Evolutionary conservation across 2,329 filamentous ascomycete species (phyloP).

Genomic region (Ophiosphaerella herpotricha): DNA sequence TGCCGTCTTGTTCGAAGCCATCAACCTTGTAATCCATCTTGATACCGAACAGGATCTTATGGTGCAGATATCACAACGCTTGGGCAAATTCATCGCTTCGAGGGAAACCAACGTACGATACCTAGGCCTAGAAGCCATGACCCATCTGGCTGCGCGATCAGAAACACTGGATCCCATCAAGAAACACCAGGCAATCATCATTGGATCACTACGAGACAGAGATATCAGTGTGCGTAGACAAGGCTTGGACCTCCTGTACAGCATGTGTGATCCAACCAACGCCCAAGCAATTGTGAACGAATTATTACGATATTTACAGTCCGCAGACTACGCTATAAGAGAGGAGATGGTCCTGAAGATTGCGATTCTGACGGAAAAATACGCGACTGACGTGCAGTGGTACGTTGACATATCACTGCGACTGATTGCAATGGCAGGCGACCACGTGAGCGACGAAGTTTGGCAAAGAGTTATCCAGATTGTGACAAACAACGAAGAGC

Average conservation of each 20-base stretch:
- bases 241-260: conserved; percentile 94
- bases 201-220: conserved; percentile 89
- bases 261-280: conserved; percentile 98
- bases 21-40: conserved; percentile 96
- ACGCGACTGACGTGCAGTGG: conserved; percentile 98
- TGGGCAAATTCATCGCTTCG: conserved; percentile 96
- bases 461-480: conserved; percentile 99
- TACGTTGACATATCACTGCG: conserved; percentile 97
- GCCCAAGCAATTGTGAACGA: conserved; percentile 92
- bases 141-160: conserved; percentile 88
- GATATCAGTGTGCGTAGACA: conserved; percentile 98
- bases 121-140: conserved; percentile 95
- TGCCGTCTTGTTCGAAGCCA: conserved; percentile 95
- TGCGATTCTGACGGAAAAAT: conserved; percentile 96
- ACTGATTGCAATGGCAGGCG: conserved; percentile 93
- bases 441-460: conserved; percentile 98
- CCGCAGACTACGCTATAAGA: conserved; percentile 94
- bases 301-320: conserved; percentile 90
- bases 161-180: conserved; percentile 97
- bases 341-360: conserved; percentile 99
- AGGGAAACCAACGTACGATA: conserved; percentile 97
- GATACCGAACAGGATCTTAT: conserved; percentile 94
- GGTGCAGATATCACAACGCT: conserved; percentile 88
- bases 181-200: conserved; percentile 94
- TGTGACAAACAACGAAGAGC: conserved; percentile 97